A percentile compares a stretch with the other conserved stretches of the same genome.
Evolutionary conservation across 208 protist species (phyloP).

Genomic region (Trypanosoma congolense): DNA sequence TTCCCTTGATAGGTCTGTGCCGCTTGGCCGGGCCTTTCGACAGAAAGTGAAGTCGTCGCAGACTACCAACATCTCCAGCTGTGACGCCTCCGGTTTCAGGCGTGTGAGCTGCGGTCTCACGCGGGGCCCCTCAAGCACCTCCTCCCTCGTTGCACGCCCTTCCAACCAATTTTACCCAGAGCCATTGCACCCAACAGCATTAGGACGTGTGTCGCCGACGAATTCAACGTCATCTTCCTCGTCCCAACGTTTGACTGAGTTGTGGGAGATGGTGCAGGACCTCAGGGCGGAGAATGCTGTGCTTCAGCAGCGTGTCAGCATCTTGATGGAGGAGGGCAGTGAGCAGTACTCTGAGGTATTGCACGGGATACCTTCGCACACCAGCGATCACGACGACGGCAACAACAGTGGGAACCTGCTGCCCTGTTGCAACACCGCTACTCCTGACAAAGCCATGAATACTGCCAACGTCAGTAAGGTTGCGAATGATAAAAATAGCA

Average conservation of each 20-base stretch:
- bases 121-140: neutral
- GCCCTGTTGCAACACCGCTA: too few relatives aligned
- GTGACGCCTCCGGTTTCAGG: neutral
- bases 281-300: conserved; percentile 38
- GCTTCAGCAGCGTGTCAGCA: conserved; percentile 33
- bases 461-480: too few relatives aligned
- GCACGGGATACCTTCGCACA: conserved; percentile 3
- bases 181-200: neutral
- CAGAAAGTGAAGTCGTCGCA: neutral
- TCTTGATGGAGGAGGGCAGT: conserved; percentile 24
- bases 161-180: neutral
- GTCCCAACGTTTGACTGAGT: conserved; percentile 9
- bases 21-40: neutral
- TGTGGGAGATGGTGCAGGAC: conserved; percentile 27
- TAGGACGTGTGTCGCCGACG: neutral
- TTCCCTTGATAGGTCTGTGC: neutral
- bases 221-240: neutral
- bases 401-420: neutral
- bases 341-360: conserved; percentile 3
- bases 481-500: neutral
- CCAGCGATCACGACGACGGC: neutral
- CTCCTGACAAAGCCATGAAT: too few relatives aligned
- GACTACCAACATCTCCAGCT: neutral
- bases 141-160: neutral
- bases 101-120: neutral